Evolutionary conservation across 2,329 filamentous ascomycete species (phyloP).

Genomic region (Verticillium nonalfalfae): DNA sequence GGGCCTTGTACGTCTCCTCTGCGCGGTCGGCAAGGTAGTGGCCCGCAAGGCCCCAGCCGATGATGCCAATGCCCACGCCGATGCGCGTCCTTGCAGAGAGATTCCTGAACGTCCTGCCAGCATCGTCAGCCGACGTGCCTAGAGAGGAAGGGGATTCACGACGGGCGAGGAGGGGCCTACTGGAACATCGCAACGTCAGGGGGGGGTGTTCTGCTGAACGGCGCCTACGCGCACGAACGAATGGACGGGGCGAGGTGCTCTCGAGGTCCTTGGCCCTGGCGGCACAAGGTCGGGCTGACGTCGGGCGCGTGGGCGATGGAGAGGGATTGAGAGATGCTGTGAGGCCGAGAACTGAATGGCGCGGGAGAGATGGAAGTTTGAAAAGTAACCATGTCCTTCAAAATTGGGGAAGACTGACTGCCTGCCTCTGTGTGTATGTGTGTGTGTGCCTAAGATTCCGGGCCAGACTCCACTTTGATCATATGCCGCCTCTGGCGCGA

Average conservation of each 20-base stretch:
- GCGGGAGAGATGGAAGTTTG: neutral
- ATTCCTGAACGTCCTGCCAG: slow-evolving; percentile 60
- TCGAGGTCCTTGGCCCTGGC: too few relatives aligned
- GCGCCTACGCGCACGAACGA: too few relatives aligned
- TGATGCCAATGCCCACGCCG: slow-evolving; percentile 64
- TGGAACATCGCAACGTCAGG: neutral
- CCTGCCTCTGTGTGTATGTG: too few relatives aligned
- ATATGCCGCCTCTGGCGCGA: too few relatives aligned
- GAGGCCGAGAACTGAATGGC: neutral
- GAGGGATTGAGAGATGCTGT: neutral
- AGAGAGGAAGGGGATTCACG: too few relatives aligned
- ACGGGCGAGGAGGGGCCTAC: neutral
- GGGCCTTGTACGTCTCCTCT: slow-evolving; percentile 66
- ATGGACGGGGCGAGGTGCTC: too few relatives aligned
- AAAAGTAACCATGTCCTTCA: neutral
- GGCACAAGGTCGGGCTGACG: too few relatives aligned
- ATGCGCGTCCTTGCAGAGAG: slow-evolving; percentile 66
- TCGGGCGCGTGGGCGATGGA: neutral
- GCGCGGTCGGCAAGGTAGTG: slow-evolving; percentile 67
- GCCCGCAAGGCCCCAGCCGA: slow-evolving; percentile 70
- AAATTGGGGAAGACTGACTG: too few relatives aligned
- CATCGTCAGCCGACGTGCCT: neutral
- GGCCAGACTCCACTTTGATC: too few relatives aligned
- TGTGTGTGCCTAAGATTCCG: too few relatives aligned
- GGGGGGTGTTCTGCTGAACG: neutral